A percentile compares a stretch with the other conserved stretches of the same genome.
These are phyloP conservation scores for Agrostemma githago DNA, from an alignment of 148 eudicot species.

Conservation along the genomic window DNA sequence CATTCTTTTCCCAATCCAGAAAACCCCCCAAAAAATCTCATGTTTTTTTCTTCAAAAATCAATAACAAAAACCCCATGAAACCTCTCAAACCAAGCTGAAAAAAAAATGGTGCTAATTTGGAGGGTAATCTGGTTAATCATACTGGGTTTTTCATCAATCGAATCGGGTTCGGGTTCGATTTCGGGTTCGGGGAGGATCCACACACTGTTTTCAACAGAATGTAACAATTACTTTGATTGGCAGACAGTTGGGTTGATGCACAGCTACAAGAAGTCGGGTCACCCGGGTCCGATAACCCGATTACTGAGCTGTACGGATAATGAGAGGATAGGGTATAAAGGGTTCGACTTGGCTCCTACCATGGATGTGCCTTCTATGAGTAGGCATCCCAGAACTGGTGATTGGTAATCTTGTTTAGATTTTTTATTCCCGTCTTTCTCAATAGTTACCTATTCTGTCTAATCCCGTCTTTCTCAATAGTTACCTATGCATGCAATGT, in stretches of 20 bases:
- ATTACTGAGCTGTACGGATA: constrained; percentile 89
- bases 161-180: constrained; percentile 21
- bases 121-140: constrained; percentile 11
- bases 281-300: constrained; percentile 95
- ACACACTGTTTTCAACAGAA: constrained; percentile 93
- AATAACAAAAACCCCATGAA: background rate
- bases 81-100: background rate
- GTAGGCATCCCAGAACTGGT: constrained; percentile 84
- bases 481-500: no score
- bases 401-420: constrained; percentile 55
- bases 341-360: constrained; percentile 98
- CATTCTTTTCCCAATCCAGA: background rate
- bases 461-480: no score
- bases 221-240: constrained; percentile 94
- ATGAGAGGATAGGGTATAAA: constrained; percentile 55
- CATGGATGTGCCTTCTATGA: constrained; percentile 89
- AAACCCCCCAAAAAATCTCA: background rate
- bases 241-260: constrained; percentile 96
- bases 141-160: constrained; percentile 8
- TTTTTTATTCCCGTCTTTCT: no score
- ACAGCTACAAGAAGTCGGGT: constrained; percentile 66
- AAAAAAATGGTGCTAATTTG: constrained; percentile 19
- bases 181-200: constrained; percentile 60
- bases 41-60: background rate
- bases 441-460: no score